A percentile compares a stretch with the other conserved stretches of the same genome.
These are phyloP conservation scores for Crithidia expoeki DNA, from an alignment of 208 protist species.

Conservation along the genomic window DNA sequence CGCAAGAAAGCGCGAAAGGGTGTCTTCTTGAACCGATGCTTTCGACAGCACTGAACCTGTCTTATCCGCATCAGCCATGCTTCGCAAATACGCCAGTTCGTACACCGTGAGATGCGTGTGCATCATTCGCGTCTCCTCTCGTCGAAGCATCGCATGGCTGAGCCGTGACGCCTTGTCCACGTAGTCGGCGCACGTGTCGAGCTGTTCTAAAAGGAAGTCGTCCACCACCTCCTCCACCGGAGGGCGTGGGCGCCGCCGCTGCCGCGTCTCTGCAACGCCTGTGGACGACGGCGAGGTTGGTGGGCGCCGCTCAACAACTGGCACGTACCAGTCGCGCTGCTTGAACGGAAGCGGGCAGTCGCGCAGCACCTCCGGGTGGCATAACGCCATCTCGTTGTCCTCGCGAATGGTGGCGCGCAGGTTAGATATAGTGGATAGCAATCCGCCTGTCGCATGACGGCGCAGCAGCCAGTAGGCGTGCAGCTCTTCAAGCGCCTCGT, in stretches of 20 bases:
- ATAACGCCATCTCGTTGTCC: conserved; percentile 62
- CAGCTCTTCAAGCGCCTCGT: conserved; percentile 55
- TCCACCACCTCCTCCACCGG: neutral
- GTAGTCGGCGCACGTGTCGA: conserved; percentile 15
- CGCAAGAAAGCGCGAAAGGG: conserved; percentile 11
- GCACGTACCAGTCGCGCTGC: conserved; percentile 69
- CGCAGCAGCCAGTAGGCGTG: conserved; percentile 78
- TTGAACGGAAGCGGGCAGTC: conserved; percentile 89
- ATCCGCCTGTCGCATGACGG: conserved; percentile 47
- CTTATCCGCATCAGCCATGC: conserved; percentile 12
- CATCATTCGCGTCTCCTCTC: conserved; percentile 47
- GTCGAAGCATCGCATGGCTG: conserved; percentile 45
- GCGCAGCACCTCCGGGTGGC: conserved; percentile 55
- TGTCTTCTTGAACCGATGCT: neutral
- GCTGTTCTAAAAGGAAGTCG: neutral
- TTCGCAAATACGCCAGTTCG: conserved; percentile 54
- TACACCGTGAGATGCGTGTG: conserved; percentile 68
- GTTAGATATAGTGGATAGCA: conserved; percentile 65
- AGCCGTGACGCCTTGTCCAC: conserved; percentile 29
- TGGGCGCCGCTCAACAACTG: conserved; percentile 41
- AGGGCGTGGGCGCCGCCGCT: neutral
- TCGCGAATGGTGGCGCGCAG: conserved; percentile 61
- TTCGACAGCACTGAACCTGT: too few species aligned
- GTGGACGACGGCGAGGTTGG: neutral
- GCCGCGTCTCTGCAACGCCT: neutral